These are phyloP conservation scores for Colletotrichum salicis DNA, from an alignment of 2,329 filamentous ascomycete genomes.

Conservation along the genomic window DNA sequence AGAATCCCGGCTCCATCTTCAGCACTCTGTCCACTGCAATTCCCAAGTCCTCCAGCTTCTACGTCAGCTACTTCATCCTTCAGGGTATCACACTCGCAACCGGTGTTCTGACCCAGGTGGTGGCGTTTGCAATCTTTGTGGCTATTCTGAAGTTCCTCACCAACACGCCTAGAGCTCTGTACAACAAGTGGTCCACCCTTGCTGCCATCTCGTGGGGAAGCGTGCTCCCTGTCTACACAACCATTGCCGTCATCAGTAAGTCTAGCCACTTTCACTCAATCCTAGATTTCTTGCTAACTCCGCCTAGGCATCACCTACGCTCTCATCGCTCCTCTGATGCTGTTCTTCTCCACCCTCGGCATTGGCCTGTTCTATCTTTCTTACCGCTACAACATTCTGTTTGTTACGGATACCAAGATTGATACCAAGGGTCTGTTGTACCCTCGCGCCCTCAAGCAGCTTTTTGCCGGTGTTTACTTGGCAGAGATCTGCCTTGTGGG, in stretches of 20 bases:
- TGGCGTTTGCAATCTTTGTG: conserved; percentile 74
- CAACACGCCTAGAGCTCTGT: conserved; percentile 82
- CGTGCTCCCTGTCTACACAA: conserved; percentile 78
- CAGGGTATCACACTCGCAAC: conserved; percentile 85
- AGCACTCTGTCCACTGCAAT: conserved; percentile 77
- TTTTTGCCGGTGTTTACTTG: conserved; percentile 84
- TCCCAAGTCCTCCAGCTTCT: conserved; percentile 90
- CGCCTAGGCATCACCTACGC: conserved; percentile 76
- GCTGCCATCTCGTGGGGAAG: conserved; percentile 81
- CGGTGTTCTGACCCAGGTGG: conserved; percentile 75
- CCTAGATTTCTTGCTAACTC: conserved; percentile 35
- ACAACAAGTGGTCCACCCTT: conserved; percentile 76
- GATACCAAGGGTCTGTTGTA: conserved; percentile 93
- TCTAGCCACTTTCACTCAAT: neutral
- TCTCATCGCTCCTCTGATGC: conserved; percentile 83
- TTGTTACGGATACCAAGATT: conserved; percentile 79
- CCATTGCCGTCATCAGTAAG: conserved; percentile 76
- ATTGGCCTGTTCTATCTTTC: conserved; percentile 84
- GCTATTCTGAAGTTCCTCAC: conserved; percentile 76
- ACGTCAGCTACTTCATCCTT: conserved; percentile 81
- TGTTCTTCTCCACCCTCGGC: conserved; percentile 82
- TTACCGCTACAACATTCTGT: conserved; percentile 88
- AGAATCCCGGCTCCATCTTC: conserved; percentile 71
- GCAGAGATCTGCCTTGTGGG: conserved; percentile 83
- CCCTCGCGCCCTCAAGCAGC: conserved; percentile 86